These are phyloP conservation scores for Boletus subparvulus DNA, from an alignment of 768 basidiomycete species.

Conservation along the genomic window DNA sequence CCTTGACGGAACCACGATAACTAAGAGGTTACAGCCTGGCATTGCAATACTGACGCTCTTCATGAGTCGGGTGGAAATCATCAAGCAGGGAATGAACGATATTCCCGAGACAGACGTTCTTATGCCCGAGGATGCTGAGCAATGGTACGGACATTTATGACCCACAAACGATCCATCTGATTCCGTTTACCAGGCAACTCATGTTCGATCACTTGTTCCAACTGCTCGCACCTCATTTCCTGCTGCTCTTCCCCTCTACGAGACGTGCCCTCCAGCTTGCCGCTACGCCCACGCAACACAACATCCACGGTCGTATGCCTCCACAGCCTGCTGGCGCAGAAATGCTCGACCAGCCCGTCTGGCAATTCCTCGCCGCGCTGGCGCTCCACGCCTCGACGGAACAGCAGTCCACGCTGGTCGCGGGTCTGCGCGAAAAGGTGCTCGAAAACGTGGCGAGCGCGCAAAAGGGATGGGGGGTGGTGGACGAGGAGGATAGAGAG, in stretches of 20 bases:
- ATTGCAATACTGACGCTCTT: slow-evolving; percentile 88
- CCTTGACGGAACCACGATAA: not conserved
- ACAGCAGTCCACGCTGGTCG: slow-evolving; percentile 88
- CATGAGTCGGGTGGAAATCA: slow-evolving; percentile 88
- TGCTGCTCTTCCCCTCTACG: slow-evolving; percentile 86
- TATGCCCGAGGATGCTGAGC: slow-evolving; percentile 71
- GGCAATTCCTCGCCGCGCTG: slow-evolving; percentile 89
- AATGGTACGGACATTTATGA: slow-evolving; percentile 57
- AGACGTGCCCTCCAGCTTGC: slow-evolving; percentile 52
- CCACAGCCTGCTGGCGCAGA: slow-evolving; percentile 62
- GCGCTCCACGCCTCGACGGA: slow-evolving; percentile 81
- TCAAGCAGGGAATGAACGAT: slow-evolving; percentile 68
- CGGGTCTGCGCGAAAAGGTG: slow-evolving; percentile 86
- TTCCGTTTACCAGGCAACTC: slow-evolving; percentile 58
- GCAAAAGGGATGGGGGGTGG: slow-evolving; percentile 65
- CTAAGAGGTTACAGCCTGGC: slow-evolving; percentile 65
- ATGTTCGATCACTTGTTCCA: slow-evolving; percentile 89
- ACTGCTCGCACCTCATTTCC: slow-evolving; percentile 71
- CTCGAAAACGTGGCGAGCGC: slow-evolving; percentile 84
- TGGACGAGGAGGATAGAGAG: slow-evolving; percentile 69
- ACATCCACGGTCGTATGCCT: slow-evolving; percentile 50
- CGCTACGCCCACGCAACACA: slow-evolving; percentile 36
- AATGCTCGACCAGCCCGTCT: slow-evolving; percentile 84
- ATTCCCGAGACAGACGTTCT: slow-evolving; percentile 59
- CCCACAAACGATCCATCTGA: slow-evolving; percentile 5